Conservation (phyloP, 495 filamentous ascomycete genomes). For the Hypoxylon lenormandii region DNA sequence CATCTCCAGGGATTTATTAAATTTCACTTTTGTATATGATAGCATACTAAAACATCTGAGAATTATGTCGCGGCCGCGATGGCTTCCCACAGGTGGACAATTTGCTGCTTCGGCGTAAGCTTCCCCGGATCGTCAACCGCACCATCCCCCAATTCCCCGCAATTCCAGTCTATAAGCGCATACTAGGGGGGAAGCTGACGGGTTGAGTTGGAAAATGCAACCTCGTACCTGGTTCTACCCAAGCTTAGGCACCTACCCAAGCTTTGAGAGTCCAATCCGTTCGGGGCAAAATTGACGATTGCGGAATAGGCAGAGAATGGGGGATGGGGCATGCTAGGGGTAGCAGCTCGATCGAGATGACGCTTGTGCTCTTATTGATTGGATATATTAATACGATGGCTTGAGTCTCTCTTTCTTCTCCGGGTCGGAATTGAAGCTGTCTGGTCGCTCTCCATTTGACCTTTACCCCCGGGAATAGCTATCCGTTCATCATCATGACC, state of each 20-base stretch:
- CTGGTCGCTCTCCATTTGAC: neutral
- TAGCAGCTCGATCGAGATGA: constrained; percentile 12
- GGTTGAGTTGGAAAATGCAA: constrained; percentile 32
- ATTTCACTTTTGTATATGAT: neutral
- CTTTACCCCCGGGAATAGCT: neutral
- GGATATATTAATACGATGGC: constrained; percentile 25
- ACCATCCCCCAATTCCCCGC: constrained; percentile 37
- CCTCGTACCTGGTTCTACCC: constrained; percentile 33
- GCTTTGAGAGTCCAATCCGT: constrained; percentile 2
- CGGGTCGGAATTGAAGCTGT: neutral
- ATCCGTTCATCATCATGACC: constrained; percentile 14
- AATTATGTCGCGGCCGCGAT: neutral
- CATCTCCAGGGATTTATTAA: neutral
- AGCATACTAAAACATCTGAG: neutral
- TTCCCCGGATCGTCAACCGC: constrained; percentile 43
- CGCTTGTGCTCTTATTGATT: neutral
- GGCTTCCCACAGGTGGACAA: constrained; percentile 44
- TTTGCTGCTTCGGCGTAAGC: constrained; percentile 42
- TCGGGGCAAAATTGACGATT: constrained; percentile 9
- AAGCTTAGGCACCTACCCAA: neutral
- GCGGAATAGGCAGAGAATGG: neutral
- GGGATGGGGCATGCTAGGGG: neutral
- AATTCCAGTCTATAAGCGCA: neutral
- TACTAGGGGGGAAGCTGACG: neutral
- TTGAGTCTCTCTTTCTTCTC: neutral